Percentiles rank a stretch among this genome's conserved stretches.
Evolutionary conservation across 2,329 filamentous ascomycete species (phyloP).

Genomic region (Penicillium sp.): DNA sequence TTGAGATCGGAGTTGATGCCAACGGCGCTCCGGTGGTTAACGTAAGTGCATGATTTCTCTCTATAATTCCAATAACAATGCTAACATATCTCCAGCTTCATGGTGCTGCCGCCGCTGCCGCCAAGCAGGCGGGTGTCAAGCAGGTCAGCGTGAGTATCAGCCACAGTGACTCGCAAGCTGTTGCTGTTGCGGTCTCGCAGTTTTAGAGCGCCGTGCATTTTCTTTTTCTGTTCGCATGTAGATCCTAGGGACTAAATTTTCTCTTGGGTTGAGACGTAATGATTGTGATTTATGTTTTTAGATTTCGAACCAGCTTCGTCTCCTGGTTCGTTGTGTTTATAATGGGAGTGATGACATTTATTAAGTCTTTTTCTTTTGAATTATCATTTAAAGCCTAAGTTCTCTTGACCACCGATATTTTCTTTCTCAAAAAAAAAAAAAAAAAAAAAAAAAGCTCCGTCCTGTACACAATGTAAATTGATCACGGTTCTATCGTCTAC

Average conservation of each 20-base stretch:
- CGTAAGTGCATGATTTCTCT: conserved; percentile 58
- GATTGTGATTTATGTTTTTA: conserved; percentile 30
- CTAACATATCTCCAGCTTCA: conserved; percentile 63
- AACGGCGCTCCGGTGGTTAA: conserved; percentile 79
- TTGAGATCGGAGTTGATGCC: conserved; percentile 82
- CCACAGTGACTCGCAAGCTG: conserved; percentile 89
- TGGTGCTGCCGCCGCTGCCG: conserved; percentile 77
- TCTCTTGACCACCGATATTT: background rate
- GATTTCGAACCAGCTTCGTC: conserved; percentile 25
- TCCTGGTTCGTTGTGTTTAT: conserved; percentile 29
- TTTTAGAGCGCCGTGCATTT: conserved; percentile 51
- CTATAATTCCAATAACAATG: conserved; percentile 5
- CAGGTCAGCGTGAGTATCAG: conserved; percentile 91
- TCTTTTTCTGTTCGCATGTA: conserved; percentile 16
- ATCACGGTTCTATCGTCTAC: background rate
- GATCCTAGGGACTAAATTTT: conserved; percentile 4
- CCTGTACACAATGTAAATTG: background rate
- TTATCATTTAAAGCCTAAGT: background rate
- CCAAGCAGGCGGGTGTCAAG: conserved; percentile 84
- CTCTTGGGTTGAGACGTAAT: conserved; percentile 26
- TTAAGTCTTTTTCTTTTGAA: conserved; percentile 11
- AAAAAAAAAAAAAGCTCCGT: background rate
- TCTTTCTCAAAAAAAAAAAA: background rate
- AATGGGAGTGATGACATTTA: conserved; percentile 28
- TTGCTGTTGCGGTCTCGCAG: conserved; percentile 85